Evolutionary conservation across 176 grass and related monocot species (phyloP), one percentile per base, ranked within the genome.

Genomic region (Rhipidocladum racemiflorum): DNA sequence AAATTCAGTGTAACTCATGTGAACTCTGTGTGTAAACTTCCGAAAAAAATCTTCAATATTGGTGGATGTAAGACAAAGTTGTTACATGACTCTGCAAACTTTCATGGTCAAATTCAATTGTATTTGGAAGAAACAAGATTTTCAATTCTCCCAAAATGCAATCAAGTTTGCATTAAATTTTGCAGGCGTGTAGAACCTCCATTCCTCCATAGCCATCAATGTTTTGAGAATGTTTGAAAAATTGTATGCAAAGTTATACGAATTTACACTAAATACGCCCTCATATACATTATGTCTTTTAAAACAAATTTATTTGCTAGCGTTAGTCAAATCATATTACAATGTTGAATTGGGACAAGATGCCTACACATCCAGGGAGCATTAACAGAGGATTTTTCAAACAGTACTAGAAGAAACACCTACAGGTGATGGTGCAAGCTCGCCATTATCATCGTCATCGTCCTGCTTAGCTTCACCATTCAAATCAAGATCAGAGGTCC

Each of bases 401-500:
- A 77, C 9, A 78, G 39, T 27, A 72, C 57, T 74, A 8, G 51
- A 50, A 78, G 48, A 55, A 32, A 85, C n/a, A 61, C 77, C 28
- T 70, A 90, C 87, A 71, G 75, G 76, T 72, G 77, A 70, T 7
- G 70, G 70, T 30, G 72, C 38, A 83, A 15, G 60, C 50, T 91
- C 85, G 24, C 83, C 83, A 29, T 61, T 65, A 45, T 66, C 77
- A 12, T 80, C 38, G 38, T 88, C 91, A 10, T 90, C 92, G 14
- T 94, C 92, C 50, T 89, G 83, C 28, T 86, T 84, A 80, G 92
- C 89, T 83, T 91, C 92, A 81, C 92, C 92, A 74, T 94, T 94
- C 32, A 94, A 55, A 84, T 94, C 92, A 72, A 94, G 88, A 78
- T 89, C 86, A 48, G 92, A 91, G 39, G 88, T 75, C 15, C 92